Evolutionary conservation across 2,329 filamentous ascomycete species (phyloP).

Genomic region (Diplocarpon rosae): DNA sequence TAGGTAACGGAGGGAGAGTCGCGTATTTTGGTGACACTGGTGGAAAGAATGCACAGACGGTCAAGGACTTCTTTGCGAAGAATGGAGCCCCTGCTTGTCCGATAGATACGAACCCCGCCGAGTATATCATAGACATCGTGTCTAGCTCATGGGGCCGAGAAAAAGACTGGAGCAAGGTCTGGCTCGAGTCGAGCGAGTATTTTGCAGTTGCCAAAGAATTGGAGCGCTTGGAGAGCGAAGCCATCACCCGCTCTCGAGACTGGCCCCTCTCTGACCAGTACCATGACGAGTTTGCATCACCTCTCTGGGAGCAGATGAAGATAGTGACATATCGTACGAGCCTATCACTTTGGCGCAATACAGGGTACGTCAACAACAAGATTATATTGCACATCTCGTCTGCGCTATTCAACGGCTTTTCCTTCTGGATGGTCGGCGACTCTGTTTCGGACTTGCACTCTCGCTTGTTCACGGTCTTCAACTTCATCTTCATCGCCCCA

Average conservation of each 20-base stretch:
- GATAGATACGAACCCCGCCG: slow-evolving; percentile 31
- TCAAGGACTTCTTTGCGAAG: slow-evolving; percentile 50
- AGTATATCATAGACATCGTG: slow-evolving; percentile 35
- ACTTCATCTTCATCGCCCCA: slow-evolving; percentile 51
- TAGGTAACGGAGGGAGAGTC: slow-evolving; percentile 53
- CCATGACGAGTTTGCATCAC: slow-evolving; percentile 37
- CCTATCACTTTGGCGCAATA: slow-evolving; percentile 52
- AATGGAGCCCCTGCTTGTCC: slow-evolving; percentile 35
- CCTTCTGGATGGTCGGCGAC: slow-evolving; percentile 48
- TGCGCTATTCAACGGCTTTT: slow-evolving; percentile 49
- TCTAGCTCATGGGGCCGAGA: slow-evolving; percentile 40
- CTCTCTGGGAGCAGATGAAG: slow-evolving; percentile 34
- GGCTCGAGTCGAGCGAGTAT: slow-evolving; percentile 49
- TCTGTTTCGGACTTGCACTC: slow-evolving; percentile 41
- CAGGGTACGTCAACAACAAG: slow-evolving; percentile 41
- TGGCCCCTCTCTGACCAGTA: slow-evolving; percentile 32
- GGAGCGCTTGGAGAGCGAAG: slow-evolving; percentile 38
- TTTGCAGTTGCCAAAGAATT: slow-evolving; percentile 46
- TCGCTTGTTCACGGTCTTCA: slow-evolving; percentile 48
- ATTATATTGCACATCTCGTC: slow-evolving; percentile 40
- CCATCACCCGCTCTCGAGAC: slow-evolving; percentile 15
- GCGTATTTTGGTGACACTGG: slow-evolving; percentile 62
- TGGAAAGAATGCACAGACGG: slow-evolving; percentile 38
- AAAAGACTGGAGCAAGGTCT: slow-evolving; percentile 56
- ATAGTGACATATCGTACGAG: slow-evolving; percentile 24